Conservation (phyloP, 257 asterid genomes). For the Lycium ferocissimum region DNA sequence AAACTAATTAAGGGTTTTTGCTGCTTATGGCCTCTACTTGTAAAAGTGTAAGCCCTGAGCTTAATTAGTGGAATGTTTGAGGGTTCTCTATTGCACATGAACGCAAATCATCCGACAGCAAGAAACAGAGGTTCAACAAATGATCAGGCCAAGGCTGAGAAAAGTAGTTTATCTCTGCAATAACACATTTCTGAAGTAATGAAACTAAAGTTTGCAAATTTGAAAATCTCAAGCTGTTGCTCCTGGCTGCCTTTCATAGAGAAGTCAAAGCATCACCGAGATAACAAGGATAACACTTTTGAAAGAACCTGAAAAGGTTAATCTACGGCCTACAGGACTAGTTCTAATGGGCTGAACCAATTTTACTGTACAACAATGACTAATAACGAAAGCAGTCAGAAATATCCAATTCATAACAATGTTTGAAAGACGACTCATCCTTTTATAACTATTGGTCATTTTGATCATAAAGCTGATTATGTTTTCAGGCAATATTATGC, state of each 20-base stretch:
- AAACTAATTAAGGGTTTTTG: neutral
- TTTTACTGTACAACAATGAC: neutral
- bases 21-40: conserved; percentile 22
- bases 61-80: conserved; percentile 5
- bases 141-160: neutral
- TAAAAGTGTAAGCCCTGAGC: neutral
- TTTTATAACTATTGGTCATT: neutral
- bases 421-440: neutral
- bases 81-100: neutral
- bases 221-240: neutral
- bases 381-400: neutral
- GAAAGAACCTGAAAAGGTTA: conserved; percentile 3
- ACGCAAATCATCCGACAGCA: neutral
- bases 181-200: neutral
- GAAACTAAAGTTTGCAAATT: neutral
- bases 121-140: neutral
- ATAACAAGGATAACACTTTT: neutral
- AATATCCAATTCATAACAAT: neutral
- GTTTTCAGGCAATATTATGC: neutral
- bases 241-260: neutral
- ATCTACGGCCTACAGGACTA: conserved; percentile 11
- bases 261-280: neutral
- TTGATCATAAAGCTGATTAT: neutral
- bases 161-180: neutral
- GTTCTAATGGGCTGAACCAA: neutral